Base-by-base conservation (phyloP, 768 basidiomycete species). In the Trametes meyenii region DNA sequence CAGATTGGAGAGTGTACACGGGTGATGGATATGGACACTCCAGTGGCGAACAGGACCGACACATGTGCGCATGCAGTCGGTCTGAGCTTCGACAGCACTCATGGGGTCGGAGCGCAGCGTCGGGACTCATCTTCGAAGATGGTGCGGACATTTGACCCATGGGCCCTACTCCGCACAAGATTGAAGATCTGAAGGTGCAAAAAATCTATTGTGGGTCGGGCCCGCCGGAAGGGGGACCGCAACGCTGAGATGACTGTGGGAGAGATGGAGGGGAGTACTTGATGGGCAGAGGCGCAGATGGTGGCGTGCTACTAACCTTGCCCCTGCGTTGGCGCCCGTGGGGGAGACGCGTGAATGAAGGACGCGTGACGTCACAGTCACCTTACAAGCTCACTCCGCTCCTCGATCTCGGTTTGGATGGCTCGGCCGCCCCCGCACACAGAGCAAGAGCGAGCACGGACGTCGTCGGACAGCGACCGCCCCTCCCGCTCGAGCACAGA, bases 321-420 rank as follows among this genome's bases (percentile, higher is more conserved):
- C 2, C 29, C 29, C 11, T 21, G 50, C 2, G 23, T 52, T 39
- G 52, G 42, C 52, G 52, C 50, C 38, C n/a, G 17, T 12, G 6
- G 6, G 17, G 14, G 36, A 4, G 36, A 26, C 36, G 57, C 42
- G 50, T 42, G 21, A 23, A 24, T 24, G 38, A 5, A 40, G 33
- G 55, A 50, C 50, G 61, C 55, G 61, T 62, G 61, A 62, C 55
- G 55, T 62, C 61, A 62, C 55, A 19, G 61, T 62, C 55, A 62
- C 61, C 21, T 19, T 16, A 16, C 33, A 14, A 17, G 14, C 52
- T 60, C 50, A 43, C 43, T 19, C 14, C 26, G 24, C 45, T 21
- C 42, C 24, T 58, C 57, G 44, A 52, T 39, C 43, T 26, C 43
- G 21, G 52, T 23, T 19, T 24, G 29, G 16, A 35, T 29, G 29